A percentile compares a stretch with the other conserved stretches of the same genome.
Conservation (phyloP, 352 stramenopile genomes). For the Globisporangium iwayamae region DNA sequence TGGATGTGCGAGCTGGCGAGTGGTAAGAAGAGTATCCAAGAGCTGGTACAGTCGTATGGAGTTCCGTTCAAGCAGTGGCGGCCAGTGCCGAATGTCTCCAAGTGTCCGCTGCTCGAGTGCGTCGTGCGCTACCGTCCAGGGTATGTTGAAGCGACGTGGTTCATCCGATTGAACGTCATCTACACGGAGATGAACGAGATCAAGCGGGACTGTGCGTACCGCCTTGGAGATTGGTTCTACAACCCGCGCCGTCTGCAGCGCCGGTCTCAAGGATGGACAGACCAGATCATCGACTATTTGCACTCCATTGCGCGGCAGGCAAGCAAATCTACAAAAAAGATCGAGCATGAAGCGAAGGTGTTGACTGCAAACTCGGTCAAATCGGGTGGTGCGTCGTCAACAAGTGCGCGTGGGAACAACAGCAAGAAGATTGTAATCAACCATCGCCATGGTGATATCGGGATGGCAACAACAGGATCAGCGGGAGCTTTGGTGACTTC, state of each 20-base stretch:
- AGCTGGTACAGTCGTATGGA: conserved; percentile 72
- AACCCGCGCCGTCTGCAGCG: conserved; percentile 67
- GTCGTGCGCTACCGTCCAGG: conserved; percentile 71
- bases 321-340: conserved; percentile 23
- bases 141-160: conserved; percentile 77
- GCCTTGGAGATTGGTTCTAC: conserved; percentile 79
- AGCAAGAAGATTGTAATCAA: conserved; percentile 17
- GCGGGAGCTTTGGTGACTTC: conserved; percentile 9
- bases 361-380: neutral
- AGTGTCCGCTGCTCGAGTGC: conserved; percentile 77
- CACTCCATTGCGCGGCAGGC: conserved; percentile 60
- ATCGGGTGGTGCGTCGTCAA: neutral
- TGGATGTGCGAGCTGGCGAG: conserved; percentile 80
- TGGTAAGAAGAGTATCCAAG: conserved; percentile 53
- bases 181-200: conserved; percentile 87
- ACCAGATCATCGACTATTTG: conserved; percentile 75
- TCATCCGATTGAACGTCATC: conserved; percentile 80
- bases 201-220: conserved; percentile 55
- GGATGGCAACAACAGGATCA: conserved; percentile 11
- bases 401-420: neutral
- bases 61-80: conserved; percentile 86
- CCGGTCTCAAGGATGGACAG: conserved; percentile 73
- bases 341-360: conserved; percentile 17
- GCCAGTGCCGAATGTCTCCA: conserved; percentile 64
- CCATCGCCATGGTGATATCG: conserved; percentile 32